Evolutionary conservation across 192 early-diverging fungal species (phyloP).

Genomic region (Coemansia reversa): DNA sequence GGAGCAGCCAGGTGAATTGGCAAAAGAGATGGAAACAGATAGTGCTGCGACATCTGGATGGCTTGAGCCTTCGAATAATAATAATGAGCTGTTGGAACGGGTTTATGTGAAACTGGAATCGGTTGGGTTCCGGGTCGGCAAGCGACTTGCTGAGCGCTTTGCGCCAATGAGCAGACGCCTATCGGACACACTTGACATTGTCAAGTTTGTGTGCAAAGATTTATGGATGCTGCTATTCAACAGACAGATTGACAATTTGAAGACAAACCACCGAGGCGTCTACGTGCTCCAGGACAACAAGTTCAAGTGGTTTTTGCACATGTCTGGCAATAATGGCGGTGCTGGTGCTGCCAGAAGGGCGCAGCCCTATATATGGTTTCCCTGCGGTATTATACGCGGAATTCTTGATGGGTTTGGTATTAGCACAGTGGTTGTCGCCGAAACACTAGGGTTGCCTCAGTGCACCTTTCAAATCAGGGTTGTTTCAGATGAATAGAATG

Average conservation of each 20-base stretch:
- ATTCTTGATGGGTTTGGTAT: constrained; percentile 90
- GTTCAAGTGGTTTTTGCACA: constrained; percentile 92
- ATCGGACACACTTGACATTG: constrained; percentile 89
- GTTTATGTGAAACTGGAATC: constrained; percentile 89
- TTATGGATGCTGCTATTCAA: constrained; percentile 94
- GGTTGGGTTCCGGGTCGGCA: constrained; percentile 88
- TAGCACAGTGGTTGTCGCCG: constrained; percentile 79
- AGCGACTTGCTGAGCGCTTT: constrained; percentile 85
- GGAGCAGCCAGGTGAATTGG: background rate
- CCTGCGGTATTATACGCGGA: constrained; percentile 95
- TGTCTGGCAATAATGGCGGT: constrained; percentile 79
- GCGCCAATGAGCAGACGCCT: constrained; percentile 86
- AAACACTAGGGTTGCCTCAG: constrained; percentile 79
- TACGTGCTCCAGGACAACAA: constrained; percentile 98
- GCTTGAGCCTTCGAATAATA: constrained; percentile 34
- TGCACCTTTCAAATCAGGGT: constrained; percentile 64
- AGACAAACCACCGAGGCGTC: constrained; percentile 97
- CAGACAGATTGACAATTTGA: constrained; percentile 97
- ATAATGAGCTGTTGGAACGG: constrained; percentile 78
- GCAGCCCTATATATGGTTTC: constrained; percentile 90
- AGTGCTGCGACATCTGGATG: constrained; percentile 25
- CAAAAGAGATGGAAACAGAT: background rate
- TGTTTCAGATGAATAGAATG: constrained; percentile 26
- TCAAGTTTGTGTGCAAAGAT: constrained; percentile 99
- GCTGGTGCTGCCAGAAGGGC: constrained; percentile 77